phyloP scores from a whole-genome alignment of 2,329 filamentous ascomycete genomes.

The Verticillium klebahnii region DNA sequence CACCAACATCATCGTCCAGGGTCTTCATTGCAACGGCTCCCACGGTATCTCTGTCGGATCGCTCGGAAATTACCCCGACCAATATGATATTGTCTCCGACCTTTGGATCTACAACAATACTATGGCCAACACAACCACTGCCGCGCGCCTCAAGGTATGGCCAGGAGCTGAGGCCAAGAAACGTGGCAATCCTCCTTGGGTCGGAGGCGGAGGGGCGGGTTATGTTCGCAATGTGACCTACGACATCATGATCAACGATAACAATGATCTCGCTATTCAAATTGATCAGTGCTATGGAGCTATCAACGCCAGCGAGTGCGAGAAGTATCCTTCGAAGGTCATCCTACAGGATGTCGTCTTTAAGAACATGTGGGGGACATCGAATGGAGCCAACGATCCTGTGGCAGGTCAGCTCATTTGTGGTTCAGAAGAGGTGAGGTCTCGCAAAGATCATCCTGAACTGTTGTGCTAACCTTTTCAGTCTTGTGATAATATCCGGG shows the following conservation, averaged over 20 bases:
- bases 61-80: constrained; percentile 60
- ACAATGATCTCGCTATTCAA: constrained; percentile 47
- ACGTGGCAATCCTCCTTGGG: constrained; percentile 37
- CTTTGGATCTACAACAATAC: constrained; percentile 58
- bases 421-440: constrained; percentile 6
- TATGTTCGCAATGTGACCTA: constrained; percentile 64
- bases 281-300: constrained; percentile 9
- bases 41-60: constrained; percentile 72
- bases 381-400: constrained; percentile 10
- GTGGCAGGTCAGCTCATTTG: constrained; percentile 9
- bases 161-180: constrained; percentile 41
- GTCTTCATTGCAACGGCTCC: constrained; percentile 62
- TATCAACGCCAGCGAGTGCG: not conserved
- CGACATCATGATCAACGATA: constrained; percentile 53
- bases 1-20: constrained; percentile 64
- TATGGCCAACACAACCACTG: constrained; percentile 57
- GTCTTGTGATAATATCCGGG: constrained; percentile 11
- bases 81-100: constrained; percentile 64
- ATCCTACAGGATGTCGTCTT: constrained; percentile 12
- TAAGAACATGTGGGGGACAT: constrained; percentile 10
- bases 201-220: constrained; percentile 58
- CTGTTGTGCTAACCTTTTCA: not conserved
- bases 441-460: too few relatives aligned
- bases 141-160: constrained; percentile 72
- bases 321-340: constrained; percentile 4